Conservation (phyloP, 1,139 yeast species). For the Magnusiomyces suaveolens region DNA sequence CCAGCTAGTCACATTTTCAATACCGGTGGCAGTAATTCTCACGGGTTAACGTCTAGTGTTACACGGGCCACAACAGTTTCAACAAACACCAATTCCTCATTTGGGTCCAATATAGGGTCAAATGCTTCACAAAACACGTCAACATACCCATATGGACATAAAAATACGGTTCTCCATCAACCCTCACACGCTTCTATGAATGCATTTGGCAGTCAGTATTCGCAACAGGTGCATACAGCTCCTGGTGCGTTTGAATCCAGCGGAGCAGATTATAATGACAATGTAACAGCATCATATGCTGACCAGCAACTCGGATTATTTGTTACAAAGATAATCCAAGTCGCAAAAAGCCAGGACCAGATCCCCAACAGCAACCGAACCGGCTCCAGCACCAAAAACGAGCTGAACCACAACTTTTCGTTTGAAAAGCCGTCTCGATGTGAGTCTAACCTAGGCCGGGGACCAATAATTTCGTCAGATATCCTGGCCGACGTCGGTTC, state of each 20-base stretch:
- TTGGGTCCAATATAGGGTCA: neutral
- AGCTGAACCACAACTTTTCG: too few species aligned
- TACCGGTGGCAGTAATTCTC: neutral
- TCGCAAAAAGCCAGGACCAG: neutral
- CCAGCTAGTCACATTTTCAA: neutral
- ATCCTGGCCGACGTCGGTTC: neutral
- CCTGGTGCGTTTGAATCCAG: neutral
- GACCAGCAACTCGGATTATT: neutral
- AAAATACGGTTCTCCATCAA: neutral
- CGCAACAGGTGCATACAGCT: neutral
- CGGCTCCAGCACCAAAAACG: neutral
- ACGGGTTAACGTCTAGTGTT: neutral
- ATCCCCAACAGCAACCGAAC: neutral
- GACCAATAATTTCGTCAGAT: neutral
- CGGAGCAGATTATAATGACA: neutral
- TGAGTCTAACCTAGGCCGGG: neutral
- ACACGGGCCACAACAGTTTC: neutral
- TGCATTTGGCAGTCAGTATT: neutral
- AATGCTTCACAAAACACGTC: neutral
- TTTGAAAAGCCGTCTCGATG: neutral
- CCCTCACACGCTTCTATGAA: neutral
- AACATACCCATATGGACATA: neutral
- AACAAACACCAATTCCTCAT: neutral
- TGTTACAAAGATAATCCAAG: neutral
- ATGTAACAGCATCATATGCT: neutral